Conservation (phyloP, 2,329 filamentous ascomycete species). For the Verticillium longisporum region DNA sequence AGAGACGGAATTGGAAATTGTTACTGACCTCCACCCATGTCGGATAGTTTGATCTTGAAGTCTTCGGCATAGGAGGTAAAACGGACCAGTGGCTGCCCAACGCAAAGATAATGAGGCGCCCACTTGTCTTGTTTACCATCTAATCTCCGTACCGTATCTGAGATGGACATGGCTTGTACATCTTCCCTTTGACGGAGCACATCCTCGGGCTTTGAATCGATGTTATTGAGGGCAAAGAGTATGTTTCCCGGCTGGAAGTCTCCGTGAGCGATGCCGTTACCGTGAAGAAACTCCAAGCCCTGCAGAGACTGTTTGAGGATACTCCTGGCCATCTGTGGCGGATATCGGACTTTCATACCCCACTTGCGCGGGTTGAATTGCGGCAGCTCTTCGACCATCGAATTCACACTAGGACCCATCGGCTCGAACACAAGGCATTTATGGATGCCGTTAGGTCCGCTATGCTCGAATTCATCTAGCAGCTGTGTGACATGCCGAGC, state of each 20-base stretch:
- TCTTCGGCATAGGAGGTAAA: conserved; percentile 14
- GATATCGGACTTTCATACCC: conserved; percentile 25
- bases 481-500: conserved; percentile 18
- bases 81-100: conserved; percentile 16
- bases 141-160: conserved; percentile 18
- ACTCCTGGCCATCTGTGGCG: conserved; percentile 29
- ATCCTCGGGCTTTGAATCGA: conserved; percentile 17
- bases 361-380: conserved; percentile 18
- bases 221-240: conserved; percentile 23
- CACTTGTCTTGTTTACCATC: conserved; percentile 21
- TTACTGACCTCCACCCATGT: conserved; percentile 21
- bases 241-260: conserved; percentile 30
- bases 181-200: conserved; percentile 17
- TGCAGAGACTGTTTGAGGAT: conserved; percentile 31
- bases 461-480: conserved; percentile 18
- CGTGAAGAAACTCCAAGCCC: conserved; percentile 29
- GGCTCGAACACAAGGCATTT: conserved; percentile 21
- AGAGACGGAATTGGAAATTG: conserved; percentile 1
- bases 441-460: conserved; percentile 23
- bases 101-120: conserved; percentile 21
- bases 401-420: conserved; percentile 28
- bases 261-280: conserved; percentile 30
- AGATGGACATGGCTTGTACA: conserved; percentile 14
- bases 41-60: conserved; percentile 22
- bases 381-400: conserved; percentile 24